These are phyloP conservation scores for Fusarium sacchari DNA, from an alignment of 2,329 filamentous ascomycete species.

Conservation along the genomic window DNA sequence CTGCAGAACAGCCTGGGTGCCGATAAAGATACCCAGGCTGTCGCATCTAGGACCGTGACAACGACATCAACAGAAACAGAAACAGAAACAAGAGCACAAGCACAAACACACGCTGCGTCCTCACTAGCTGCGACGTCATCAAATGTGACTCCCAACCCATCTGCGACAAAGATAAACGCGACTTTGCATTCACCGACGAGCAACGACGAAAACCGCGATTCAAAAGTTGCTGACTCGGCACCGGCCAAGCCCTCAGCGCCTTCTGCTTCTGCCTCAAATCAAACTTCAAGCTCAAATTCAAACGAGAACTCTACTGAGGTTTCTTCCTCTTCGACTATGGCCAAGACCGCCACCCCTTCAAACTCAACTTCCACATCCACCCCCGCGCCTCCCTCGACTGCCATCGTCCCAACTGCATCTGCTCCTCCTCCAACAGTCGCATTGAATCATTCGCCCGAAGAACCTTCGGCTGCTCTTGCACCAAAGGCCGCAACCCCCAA, in stretches of 20 bases:
- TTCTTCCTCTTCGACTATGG: background rate
- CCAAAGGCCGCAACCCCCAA: constrained; percentile 8
- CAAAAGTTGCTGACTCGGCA: constrained; percentile 19
- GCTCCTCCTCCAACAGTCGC: constrained; percentile 3
- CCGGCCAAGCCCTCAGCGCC: background rate
- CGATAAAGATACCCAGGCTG: constrained; percentile 38
- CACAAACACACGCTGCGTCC: constrained; percentile 5
- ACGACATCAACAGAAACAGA: constrained; percentile 9
- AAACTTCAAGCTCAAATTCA: constrained; percentile 1
- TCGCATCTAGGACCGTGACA: constrained; percentile 31
- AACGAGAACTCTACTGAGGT: constrained; percentile 7
- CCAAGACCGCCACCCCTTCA: constrained; percentile 8
- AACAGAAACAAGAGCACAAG: background rate
- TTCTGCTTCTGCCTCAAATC: constrained; percentile 3
- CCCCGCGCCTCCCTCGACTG: constrained; percentile 15
- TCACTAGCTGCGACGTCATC: constrained; percentile 11
- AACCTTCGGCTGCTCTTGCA: constrained; percentile 3
- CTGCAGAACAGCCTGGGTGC: constrained; percentile 33
- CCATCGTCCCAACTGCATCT: background rate
- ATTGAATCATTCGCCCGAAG: constrained; percentile 7
- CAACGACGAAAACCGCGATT: constrained; percentile 25
- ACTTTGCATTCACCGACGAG: constrained; percentile 22
- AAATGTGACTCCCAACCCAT: constrained; percentile 21
- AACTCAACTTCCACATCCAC: constrained; percentile 22
- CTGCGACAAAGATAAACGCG: constrained; percentile 18